Evolutionary conservation across 768 basidiomycete species (phyloP), one percentile per base, ranked within the genome.

Genomic region (Boletellus ananas): DNA sequence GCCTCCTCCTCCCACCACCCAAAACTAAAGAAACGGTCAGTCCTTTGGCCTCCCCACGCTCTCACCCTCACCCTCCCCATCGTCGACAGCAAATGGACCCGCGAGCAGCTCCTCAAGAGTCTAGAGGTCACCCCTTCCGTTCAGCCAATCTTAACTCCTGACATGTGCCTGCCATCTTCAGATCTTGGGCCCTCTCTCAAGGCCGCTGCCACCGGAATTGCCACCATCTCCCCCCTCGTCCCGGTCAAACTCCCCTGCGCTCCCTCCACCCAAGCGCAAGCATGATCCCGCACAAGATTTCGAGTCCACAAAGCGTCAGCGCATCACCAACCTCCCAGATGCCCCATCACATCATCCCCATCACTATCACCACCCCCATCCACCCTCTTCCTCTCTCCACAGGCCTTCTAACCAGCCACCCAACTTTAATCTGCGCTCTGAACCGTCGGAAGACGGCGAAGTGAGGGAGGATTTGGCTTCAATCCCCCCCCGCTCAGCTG

Each of bases 401-500:
- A 59, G 56, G 59, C n/a, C 60, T 39, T 54, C 64, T 33, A 64
- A 55, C 51, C 55, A 49, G 34, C 47, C 58, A 1, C n/a, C 60
- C 39, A 51, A 38, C 57, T 63, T 57, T 47, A 61, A 58, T 40
- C 51, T 65, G 34, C 66, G 74, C 52, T 66, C 72, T 46, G 74
- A 78, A 34, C 72, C 74, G 3, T 60, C 69, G 33, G 77, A 77
- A 52, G 77, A 76, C 50, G 76, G 77, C 34, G 76, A 76, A 54
- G 68, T 78, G 9, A 69, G 66, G 49, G 77, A 77, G 49, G 77
- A 76, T 8, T 34, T 61, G 16, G 54, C 44, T 12, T 47, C 59
- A 39, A 16, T 64, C 38, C 39, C 58, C n/a, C 31, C 57, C 47
- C 61, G 54, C 31, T 51, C 61, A 41, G 51, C 64, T 41, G 63